Base-by-base conservation (phyloP, 1,284 basidiomycete species). In the Rhodofomes roseus region DNA sequence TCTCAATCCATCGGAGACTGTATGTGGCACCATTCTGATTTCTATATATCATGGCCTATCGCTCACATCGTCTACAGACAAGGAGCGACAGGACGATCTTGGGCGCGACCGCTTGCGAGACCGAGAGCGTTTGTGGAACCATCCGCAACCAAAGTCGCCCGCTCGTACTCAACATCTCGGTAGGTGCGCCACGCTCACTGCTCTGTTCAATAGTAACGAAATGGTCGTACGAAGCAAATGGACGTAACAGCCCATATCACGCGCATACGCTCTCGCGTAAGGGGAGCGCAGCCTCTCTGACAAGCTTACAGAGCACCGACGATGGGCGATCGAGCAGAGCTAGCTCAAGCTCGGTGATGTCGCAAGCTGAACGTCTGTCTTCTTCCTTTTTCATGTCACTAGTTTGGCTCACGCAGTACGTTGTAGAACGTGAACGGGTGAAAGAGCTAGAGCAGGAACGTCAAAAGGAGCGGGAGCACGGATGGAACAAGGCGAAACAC, bases 401-500 rank as follows among this genome's bases (percentile, higher is more conserved):
- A 4, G n/a, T n/a, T 12, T 40, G 11, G 22, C 23, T 41, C 36
- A 29, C 9, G 25, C 14, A 6, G 7, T 8, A 29, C 12, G 56
- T 54, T 12, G 22, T 56, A 83, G 81, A 81, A 69, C 74, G 69
- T 51, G 81, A 81, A 57, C 75, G 75, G 41, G 73, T 77, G 48
- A 72, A 71, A 53, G 77, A 78, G 46, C 60, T 73, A n/a, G 76
- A 78, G 48, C 65, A 67, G 52, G 81, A 83, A 48, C 76, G 69
- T 56, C 73, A 74, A 27, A 64, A 71, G 34, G 79, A 83, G 50
- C 74, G 77, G 34, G 84, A 85, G 66, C 75, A 78, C 23, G 77
- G 78, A 55, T 85, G 84, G 85, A 86, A 86, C 64, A 82, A 77
- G 61, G 78, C 77, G 11, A 74, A 75, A 16, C 67, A 37, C 20